Evolutionary conservation across 345 rosid species (phyloP).

Genomic region (Salix purpurea): DNA sequence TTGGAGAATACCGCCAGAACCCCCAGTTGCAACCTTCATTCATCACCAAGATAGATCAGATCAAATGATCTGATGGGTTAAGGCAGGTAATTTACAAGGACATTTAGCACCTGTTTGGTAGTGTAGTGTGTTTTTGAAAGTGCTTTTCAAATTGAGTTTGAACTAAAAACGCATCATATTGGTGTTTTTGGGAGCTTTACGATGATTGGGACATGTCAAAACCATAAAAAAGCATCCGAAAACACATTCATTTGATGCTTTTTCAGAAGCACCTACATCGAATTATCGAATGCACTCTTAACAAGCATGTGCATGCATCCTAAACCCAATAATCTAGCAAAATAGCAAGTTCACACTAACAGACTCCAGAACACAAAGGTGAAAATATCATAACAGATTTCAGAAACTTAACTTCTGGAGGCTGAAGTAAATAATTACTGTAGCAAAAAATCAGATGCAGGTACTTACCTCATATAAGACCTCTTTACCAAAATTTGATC

Average conservation of each 20-base stretch:
- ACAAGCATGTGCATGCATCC: too few species aligned
- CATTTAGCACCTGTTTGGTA: neutral
- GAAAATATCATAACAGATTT: neutral
- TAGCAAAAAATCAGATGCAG: neutral
- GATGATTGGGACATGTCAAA: too few species aligned
- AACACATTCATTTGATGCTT: too few species aligned
- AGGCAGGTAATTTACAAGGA: neutral
- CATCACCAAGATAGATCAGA: neutral
- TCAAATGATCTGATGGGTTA: neutral
- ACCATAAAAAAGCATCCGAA: too few species aligned
- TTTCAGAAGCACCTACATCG: too few species aligned
- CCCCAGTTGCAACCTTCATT: conserved; percentile 69
- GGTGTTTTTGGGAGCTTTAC: too few species aligned
- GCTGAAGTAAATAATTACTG: neutral
- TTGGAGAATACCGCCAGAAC: conserved; percentile 55
- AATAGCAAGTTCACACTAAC: neutral
- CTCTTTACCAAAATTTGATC: conserved; percentile 75
- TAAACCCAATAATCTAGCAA: neutral
- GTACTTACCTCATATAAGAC: conserved; percentile 65
- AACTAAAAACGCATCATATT: too few species aligned
- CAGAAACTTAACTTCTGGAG: neutral
- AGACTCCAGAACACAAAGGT: neutral
- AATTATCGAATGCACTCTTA: too few species aligned
- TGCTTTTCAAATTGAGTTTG: too few species aligned
- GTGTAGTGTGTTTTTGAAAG: too few species aligned